Conservation (phyloP, 2,329 filamentous ascomycete genomes). For the Scolecobasidium constrictum region DNA sequence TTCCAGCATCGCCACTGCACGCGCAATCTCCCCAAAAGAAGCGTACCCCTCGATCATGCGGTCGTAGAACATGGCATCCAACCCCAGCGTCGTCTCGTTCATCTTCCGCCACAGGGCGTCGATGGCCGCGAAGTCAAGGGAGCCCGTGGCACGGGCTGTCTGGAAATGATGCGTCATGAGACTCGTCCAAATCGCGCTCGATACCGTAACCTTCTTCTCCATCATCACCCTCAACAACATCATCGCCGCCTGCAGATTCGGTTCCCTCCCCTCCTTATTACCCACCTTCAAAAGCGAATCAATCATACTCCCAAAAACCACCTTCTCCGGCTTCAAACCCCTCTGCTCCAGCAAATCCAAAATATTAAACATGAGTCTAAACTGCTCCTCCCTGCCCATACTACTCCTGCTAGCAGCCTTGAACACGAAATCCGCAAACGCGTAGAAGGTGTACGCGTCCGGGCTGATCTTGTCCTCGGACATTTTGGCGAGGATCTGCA, state of each 20-base stretch:
- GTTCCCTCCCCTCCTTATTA: slow-evolving; percentile 11
- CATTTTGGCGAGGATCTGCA: slow-evolving; percentile 50
- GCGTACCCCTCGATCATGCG: slow-evolving; percentile 59
- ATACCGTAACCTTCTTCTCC: slow-evolving; percentile 39
- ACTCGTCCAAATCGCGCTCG: slow-evolving; percentile 62
- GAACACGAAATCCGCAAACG: slow-evolving; percentile 53
- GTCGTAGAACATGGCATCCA: slow-evolving; percentile 56
- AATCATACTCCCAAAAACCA: slow-evolving; percentile 61
- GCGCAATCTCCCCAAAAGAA: slow-evolving; percentile 36
- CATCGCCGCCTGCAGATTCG: slow-evolving; percentile 41
- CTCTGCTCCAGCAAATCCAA: slow-evolving; percentile 12
- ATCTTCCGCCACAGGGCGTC: slow-evolving; percentile 44
- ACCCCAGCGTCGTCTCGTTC: slow-evolving; percentile 19
- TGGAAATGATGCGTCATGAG: slow-evolving; percentile 58
- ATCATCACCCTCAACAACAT: slow-evolving; percentile 54
- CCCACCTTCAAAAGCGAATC: slow-evolving; percentile 46
- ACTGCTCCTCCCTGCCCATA: slow-evolving; percentile 39
- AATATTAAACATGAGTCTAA: slow-evolving; percentile 45
- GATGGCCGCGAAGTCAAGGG: slow-evolving; percentile 49
- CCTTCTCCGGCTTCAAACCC: slow-evolving; percentile 19
- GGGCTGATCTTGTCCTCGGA: slow-evolving; percentile 40
- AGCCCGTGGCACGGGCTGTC: slow-evolving; percentile 22
- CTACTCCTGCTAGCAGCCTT: slow-evolving; percentile 13
- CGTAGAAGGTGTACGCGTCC: slow-evolving; percentile 61
- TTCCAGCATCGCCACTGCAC: slow-evolving; percentile 30